These are phyloP conservation scores for Tricholoma sp. DNA, from an alignment of 768 basidiomycete genomes.

Conservation along the genomic window DNA sequence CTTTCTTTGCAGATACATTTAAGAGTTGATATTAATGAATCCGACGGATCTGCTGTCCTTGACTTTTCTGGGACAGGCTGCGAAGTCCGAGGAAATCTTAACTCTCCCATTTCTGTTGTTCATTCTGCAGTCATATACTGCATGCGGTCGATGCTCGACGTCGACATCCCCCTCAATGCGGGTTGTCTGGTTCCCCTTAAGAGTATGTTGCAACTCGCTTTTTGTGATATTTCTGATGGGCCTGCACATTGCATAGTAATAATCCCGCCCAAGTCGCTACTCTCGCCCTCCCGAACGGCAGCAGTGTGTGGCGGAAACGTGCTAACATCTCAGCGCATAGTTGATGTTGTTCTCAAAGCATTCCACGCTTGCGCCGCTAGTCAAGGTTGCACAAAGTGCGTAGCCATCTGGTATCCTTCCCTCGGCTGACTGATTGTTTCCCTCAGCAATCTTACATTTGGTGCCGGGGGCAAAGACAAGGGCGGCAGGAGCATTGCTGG, in stretches of 20 bases:
- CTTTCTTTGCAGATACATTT: slow-evolving; percentile 54
- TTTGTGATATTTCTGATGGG: not conserved
- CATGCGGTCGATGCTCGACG: slow-evolving; percentile 80
- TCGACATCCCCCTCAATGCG: slow-evolving; percentile 89
- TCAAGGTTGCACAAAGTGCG: slow-evolving; percentile 91
- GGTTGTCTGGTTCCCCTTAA: slow-evolving; percentile 87
- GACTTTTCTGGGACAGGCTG: slow-evolving; percentile 84
- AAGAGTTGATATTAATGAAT: slow-evolving; percentile 69
- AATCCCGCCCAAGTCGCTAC: slow-evolving; percentile 73
- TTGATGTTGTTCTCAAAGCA: slow-evolving; percentile 89
- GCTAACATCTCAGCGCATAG: slow-evolving; percentile 86
- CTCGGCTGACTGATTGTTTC: slow-evolving; percentile 4
- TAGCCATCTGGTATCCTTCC: slow-evolving; percentile 8
- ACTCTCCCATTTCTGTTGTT: slow-evolving; percentile 80
- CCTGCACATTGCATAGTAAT: slow-evolving; percentile 41
- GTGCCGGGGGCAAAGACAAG: slow-evolving; percentile 79
- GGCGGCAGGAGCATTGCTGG: slow-evolving; percentile 71
- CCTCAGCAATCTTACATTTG: slow-evolving; percentile 80
- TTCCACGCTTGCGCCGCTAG: slow-evolving; percentile 90
- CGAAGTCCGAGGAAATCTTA: slow-evolving; percentile 82
- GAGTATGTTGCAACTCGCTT: slow-evolving; percentile 36
- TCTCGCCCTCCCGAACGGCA: slow-evolving; percentile 79
- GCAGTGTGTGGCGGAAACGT: slow-evolving; percentile 95
- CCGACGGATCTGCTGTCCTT: slow-evolving; percentile 70
- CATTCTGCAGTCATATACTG: slow-evolving; percentile 88